phyloP scores from a whole-genome alignment of 352 stramenopile genomes.

The Phytophthora lateralis region DNA sequence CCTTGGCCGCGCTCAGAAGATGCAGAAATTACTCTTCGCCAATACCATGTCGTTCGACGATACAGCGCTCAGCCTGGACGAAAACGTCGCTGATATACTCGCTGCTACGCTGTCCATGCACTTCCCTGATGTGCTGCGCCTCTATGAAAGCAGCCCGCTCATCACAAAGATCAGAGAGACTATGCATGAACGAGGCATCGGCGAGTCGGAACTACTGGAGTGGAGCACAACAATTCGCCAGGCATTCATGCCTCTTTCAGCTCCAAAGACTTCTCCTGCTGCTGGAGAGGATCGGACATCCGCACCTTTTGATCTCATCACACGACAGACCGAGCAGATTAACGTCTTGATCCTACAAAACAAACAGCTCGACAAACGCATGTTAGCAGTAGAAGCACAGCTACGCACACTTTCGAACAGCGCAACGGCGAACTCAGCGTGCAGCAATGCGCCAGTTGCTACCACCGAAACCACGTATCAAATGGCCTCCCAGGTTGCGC shows the following conservation, averaged over 20 bases:
- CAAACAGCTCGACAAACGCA: too few relatives aligned
- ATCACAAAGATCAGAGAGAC: background rate
- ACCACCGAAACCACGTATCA: background rate
- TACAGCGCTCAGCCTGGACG: background rate
- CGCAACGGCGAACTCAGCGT: background rate
- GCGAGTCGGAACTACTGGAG: background rate
- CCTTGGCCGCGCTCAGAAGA: too few relatives aligned
- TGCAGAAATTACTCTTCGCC: too few relatives aligned
- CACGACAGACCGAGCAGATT: too few relatives aligned
- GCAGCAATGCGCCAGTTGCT: background rate
- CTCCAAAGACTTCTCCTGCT: too few relatives aligned
- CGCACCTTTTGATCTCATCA: background rate
- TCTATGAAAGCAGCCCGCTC: background rate
- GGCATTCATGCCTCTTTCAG: too few relatives aligned
- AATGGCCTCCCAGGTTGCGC: background rate
- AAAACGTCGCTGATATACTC: background rate
- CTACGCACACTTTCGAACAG: background rate
- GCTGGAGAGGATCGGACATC: too few relatives aligned
- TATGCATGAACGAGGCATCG: background rate
- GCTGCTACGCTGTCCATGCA: background rate
- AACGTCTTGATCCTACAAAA: too few relatives aligned
- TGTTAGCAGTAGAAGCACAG: too few relatives aligned
- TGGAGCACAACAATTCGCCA: too few relatives aligned
- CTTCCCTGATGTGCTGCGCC: background rate
- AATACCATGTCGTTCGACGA: background rate